Evolutionary conservation across 2,329 filamentous ascomycete genomes (phyloP).

Genomic region (Grosmannia huntii): DNA sequence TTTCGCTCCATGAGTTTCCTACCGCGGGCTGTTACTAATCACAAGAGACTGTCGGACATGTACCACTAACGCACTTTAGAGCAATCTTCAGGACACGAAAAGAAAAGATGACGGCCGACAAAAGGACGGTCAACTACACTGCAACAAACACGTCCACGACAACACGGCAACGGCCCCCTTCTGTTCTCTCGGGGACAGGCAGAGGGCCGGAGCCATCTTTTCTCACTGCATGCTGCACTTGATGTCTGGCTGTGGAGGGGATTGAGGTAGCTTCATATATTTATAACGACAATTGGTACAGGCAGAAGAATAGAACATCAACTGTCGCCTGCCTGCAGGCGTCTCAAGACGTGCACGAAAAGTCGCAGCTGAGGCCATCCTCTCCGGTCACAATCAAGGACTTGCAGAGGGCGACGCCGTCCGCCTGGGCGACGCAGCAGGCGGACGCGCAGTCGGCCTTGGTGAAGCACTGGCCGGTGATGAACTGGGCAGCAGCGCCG

Average conservation of each 20-base stretch:
- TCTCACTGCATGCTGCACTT: constrained; percentile 39
- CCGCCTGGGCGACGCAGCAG: constrained; percentile 16
- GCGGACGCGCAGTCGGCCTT: constrained; percentile 18
- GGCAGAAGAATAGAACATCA: no score
- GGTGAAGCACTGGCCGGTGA: constrained; percentile 17
- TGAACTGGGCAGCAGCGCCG: constrained; percentile 14
- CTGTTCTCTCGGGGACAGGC: not conserved
- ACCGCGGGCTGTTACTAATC: no score
- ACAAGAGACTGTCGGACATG: no score
- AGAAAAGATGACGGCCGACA: not conserved
- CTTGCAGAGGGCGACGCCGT: constrained; percentile 10
- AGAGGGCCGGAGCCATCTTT: constrained; percentile 21
- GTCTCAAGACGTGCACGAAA: constrained; percentile 3
- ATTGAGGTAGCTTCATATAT: no score
- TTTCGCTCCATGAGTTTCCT: not conserved
- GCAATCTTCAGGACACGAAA: no score
- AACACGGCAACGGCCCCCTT: not conserved
- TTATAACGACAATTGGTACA: not conserved
- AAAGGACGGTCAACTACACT: not conserved
- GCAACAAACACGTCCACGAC: not conserved
- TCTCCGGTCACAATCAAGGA: constrained; percentile 6
- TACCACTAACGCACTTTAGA: no score
- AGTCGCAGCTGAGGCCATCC: constrained; percentile 9
- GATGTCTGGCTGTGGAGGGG: constrained; percentile 38
- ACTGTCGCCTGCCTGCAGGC: not conserved